Evolutionary conservation across 2,329 filamentous ascomycete species (phyloP).

Genomic region (Hymenotorrendiella dingleyae): DNA sequence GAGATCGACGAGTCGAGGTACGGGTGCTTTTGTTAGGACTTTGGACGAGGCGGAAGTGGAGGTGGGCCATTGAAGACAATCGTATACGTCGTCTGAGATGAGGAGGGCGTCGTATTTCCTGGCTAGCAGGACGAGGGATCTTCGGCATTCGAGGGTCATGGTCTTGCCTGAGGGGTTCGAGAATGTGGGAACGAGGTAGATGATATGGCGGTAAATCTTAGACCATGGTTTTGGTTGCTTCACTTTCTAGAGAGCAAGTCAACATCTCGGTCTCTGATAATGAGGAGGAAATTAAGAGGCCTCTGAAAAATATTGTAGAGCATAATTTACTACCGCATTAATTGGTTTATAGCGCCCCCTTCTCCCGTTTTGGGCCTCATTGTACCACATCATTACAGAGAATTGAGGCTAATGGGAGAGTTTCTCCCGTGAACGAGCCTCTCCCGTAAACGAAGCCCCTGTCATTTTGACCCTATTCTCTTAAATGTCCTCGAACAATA

Average conservation of each 20-base stretch:
- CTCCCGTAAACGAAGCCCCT: too few relatives aligned
- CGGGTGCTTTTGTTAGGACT: conserved; percentile 13
- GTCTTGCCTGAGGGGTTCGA: conserved; percentile 83
- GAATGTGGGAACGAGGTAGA: conserved; percentile 86
- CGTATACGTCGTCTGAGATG: conserved; percentile 88
- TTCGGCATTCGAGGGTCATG: conserved; percentile 64
- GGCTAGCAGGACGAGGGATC: conserved; percentile 68
- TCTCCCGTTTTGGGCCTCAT: too few relatives aligned
- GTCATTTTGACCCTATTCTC: too few relatives aligned
- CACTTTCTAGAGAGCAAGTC: too few relatives aligned
- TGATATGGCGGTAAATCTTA: conserved; percentile 79
- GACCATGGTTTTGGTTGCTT: conserved; percentile 45
- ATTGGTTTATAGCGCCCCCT: too few relatives aligned
- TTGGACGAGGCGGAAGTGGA: conserved; percentile 20
- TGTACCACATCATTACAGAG: too few relatives aligned
- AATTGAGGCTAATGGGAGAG: too few relatives aligned
- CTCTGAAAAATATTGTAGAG: background rate
- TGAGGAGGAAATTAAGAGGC: background rate
- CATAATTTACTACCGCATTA: too few relatives aligned
- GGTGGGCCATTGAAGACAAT: conserved; percentile 75
- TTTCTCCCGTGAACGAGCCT: too few relatives aligned
- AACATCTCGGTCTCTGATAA: background rate
- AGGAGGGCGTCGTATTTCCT: conserved; percentile 76
- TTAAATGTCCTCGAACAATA: too few relatives aligned
- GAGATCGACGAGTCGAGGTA: conserved; percentile 74